Conservation (phyloP, 2,329 filamentous ascomycete genomes). For the Pyrenophora graminea region DNA sequence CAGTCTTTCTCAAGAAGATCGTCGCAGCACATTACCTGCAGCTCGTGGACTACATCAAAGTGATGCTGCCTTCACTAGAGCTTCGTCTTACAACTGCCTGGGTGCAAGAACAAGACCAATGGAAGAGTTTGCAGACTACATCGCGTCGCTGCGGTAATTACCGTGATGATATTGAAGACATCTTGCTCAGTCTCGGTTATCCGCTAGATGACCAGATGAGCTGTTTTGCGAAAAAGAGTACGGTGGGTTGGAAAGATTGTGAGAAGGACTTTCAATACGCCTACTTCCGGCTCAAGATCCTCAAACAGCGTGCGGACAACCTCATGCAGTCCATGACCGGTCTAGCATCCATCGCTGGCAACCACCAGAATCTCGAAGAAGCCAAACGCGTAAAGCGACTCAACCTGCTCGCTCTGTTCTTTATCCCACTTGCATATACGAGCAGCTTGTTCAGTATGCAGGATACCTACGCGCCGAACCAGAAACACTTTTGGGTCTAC, state of each 20-base stretch:
- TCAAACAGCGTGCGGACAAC: slow-evolving; percentile 41
- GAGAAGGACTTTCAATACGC: slow-evolving; percentile 41
- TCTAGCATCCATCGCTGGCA: slow-evolving; percentile 40
- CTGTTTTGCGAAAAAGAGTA: background rate
- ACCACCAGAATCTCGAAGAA: slow-evolving; percentile 41
- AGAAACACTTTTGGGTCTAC: slow-evolving; percentile 37
- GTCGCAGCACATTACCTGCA: slow-evolving; percentile 42
- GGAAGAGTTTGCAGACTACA: slow-evolving; percentile 40
- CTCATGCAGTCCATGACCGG: slow-evolving; percentile 44
- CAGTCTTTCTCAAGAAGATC: slow-evolving; percentile 41
- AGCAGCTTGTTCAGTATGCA: slow-evolving; percentile 42
- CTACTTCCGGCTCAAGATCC: slow-evolving; percentile 38
- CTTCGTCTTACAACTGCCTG: slow-evolving; percentile 38
- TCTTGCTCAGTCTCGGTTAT: slow-evolving; percentile 35
- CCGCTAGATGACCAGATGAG: slow-evolving; percentile 16
- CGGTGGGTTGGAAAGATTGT: slow-evolving; percentile 30
- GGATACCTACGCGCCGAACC: slow-evolving; percentile 36
- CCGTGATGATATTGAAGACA: slow-evolving; percentile 43
- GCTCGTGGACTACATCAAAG: slow-evolving; percentile 43
- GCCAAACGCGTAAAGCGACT: slow-evolving; percentile 42
- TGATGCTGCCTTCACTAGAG: slow-evolving; percentile 41
- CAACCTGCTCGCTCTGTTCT: slow-evolving; percentile 39
- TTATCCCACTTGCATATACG: slow-evolving; percentile 43
- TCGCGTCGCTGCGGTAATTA: slow-evolving; percentile 43
- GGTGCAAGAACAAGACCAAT: slow-evolving; percentile 43